Evolutionary conservation across 805 yeast genomes (phyloP).

Genomic region (Yarrowia sp.): DNA sequence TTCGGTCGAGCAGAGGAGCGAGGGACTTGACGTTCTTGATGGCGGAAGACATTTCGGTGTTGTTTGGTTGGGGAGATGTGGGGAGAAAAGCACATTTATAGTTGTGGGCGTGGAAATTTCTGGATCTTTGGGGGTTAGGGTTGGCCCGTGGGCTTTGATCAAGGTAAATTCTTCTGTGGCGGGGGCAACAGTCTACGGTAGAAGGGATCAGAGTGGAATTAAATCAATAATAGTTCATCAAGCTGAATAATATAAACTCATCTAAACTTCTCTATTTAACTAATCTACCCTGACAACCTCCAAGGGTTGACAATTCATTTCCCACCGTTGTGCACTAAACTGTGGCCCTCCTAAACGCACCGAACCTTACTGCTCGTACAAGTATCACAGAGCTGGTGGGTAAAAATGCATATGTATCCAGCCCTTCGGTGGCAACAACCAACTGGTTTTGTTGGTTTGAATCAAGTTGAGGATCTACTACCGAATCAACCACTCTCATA

Average conservation of each 20-base stretch:
- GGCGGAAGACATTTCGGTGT: constrained; percentile 48
- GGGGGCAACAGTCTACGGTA: too few species aligned
- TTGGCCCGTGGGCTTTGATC: constrained; percentile 3
- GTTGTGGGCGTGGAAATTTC: constrained; percentile 38
- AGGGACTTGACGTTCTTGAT: constrained; percentile 84
- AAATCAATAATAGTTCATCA: too few species aligned
- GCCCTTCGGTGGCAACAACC: too few species aligned
- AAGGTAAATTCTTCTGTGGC: too few species aligned
- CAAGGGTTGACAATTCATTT: background rate
- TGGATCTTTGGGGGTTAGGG: constrained; percentile 35
- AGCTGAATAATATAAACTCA: too few species aligned
- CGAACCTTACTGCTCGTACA: constrained; percentile 1
- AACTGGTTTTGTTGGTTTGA: too few species aligned
- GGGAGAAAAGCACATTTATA: constrained; percentile 35
- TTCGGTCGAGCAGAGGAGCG: constrained; percentile 94
- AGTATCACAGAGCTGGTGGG: background rate
- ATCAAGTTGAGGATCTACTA: too few species aligned
- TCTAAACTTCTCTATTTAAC: too few species aligned
- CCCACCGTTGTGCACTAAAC: background rate
- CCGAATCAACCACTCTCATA: too few species aligned
- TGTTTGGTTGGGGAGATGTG: constrained; percentile 14
- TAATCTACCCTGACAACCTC: too few species aligned
- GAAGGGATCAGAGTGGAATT: too few species aligned
- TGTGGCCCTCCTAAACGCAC: constrained; percentile 7
- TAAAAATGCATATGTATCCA: too few species aligned